Conservation (phyloP, 2,329 filamentous ascomycete species). For the Chrysoporthe puriensis region DNA sequence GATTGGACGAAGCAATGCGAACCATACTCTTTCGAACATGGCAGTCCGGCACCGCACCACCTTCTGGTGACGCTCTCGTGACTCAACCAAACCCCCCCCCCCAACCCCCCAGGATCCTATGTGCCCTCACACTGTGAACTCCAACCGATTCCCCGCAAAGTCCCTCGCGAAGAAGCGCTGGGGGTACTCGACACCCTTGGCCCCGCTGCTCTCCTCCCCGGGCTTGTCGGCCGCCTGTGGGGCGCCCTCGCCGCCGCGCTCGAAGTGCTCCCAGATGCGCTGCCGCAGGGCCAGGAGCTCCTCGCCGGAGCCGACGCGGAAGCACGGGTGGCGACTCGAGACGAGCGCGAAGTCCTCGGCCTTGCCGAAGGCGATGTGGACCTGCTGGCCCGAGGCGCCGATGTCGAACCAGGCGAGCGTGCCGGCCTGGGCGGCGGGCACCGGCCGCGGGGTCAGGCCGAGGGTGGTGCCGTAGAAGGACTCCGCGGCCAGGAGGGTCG, state of each 20-base stretch:
- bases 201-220: conserved; percentile 46
- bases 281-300: conserved; percentile 51
- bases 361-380: conserved; percentile 56
- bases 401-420: conserved; percentile 65
- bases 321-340: conserved; percentile 61
- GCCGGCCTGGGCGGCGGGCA: conserved; percentile 55
- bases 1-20: not conserved
- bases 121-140: conserved; percentile 45
- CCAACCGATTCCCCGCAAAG: conserved; percentile 57
- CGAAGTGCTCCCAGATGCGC: conserved; percentile 55
- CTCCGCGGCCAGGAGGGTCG: conserved; percentile 53
- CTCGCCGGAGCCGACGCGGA: conserved; percentile 52
- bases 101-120: not conserved
- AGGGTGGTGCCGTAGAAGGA: conserved; percentile 61
- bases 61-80: not conserved
- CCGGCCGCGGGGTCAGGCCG: conserved; percentile 54
- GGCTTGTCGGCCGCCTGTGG: conserved; percentile 60
- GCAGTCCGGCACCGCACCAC: not conserved
- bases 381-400: conserved; percentile 55
- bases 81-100: not conserved
- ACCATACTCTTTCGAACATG: no score
- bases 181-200: conserved; percentile 62
- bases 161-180: conserved; percentile 65
- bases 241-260: conserved; percentile 51
- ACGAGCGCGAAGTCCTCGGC: conserved; percentile 37